Base-by-base conservation (phyloP, 2,329 filamentous ascomycete species). In the Aspergillus fijiensis region DNA sequence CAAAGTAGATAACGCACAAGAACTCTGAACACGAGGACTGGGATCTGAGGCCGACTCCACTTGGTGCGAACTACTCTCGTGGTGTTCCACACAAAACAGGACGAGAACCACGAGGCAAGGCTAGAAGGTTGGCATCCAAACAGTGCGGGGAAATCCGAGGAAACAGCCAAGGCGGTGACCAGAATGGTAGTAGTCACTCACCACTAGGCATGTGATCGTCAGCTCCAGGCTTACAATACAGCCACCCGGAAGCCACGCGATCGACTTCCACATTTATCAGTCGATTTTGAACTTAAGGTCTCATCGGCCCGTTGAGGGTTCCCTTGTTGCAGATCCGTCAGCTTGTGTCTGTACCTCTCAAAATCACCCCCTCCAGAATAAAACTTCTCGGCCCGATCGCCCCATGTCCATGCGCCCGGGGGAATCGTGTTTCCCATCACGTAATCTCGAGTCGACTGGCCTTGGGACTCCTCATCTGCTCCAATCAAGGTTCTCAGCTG, bases 391-490 rank as follows among this genome's bases (percentile, higher is more conserved):
- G 39, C 39, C 39, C 39, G 39, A 19, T 1, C 16, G 39, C 39
- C 39, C 39, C 16, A 19, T 45, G 39, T 7, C 39, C 39, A 45
- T 45, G 39, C 39, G 16, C 39, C 39, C 39, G 14, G 39, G 52
- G 53, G 45, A 29, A 47, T n/a, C 25, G 48, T 29, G 19, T 16
- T 49, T 48, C 42, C 25, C 29, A 55, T 55, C 53, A 48, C 53
- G 53, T 55, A 55, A 55, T 49, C 19, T 23, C 25, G n/a, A 35
- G 16, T 27, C 52, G 25, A 55, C 47, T 47, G 48, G 21, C n/a
- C 33, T 35, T 16, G 12, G 33, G 12, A 16, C 12, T 12, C 33
- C 33, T 35, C 5, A 12, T 35, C 11, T 12, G 33, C 33, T 10
- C 33, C 39, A 31, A 47, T 21, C 39, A 31, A n/a, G 23, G 25